Percentiles rank a stretch among this genome's conserved stretches.
These are phyloP conservation scores for Melanomma pulvis-pyrius DNA, from an alignment of 495 filamentous ascomycete genomes.

Conservation along the genomic window DNA sequence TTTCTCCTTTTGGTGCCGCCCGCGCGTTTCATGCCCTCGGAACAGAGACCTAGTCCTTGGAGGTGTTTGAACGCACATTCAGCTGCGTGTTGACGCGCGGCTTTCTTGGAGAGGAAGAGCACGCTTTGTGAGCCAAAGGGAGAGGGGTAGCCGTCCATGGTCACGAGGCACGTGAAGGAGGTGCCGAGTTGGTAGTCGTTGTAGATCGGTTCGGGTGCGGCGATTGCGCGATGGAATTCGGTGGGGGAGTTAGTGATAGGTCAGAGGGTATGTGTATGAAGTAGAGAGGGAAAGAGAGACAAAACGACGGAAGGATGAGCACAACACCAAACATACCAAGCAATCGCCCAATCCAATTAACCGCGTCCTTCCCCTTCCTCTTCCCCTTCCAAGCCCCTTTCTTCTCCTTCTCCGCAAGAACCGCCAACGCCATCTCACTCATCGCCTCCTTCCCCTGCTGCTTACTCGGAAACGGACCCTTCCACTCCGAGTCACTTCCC, in stretches of 20 bases:
- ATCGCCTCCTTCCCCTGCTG: slow-evolving; percentile 38
- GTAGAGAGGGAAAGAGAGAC: not conserved
- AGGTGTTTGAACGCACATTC: slow-evolving; percentile 38
- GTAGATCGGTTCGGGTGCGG: slow-evolving; percentile 21
- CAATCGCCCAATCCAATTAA: slow-evolving; percentile 27
- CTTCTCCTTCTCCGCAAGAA: slow-evolving; percentile 2
- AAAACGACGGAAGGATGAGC: too few species aligned
- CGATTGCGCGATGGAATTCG: slow-evolving; percentile 24
- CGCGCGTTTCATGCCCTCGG: slow-evolving; percentile 8
- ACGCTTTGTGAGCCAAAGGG: slow-evolving; percentile 33
- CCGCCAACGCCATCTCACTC: slow-evolving; percentile 9
- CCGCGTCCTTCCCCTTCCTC: not conserved
- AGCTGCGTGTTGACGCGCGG: slow-evolving; percentile 37
- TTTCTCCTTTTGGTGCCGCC: slow-evolving; percentile 33
- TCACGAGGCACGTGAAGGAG: slow-evolving; percentile 33
- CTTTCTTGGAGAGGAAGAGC: slow-evolving; percentile 33
- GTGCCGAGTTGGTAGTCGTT: slow-evolving; percentile 18
- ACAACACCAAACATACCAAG: slow-evolving; percentile 31
- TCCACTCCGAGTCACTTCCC: slow-evolving; percentile 9
- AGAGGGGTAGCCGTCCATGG: slow-evolving; percentile 10
- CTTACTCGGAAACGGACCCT: slow-evolving; percentile 17
- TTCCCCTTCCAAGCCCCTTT: slow-evolving; percentile 16
- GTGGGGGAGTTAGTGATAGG: not conserved
- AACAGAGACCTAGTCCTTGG: slow-evolving; percentile 28
- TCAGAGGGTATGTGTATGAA: not conserved